These are phyloP conservation scores for Parastagonospora avenae DNA, from an alignment of 2,329 filamentous ascomycete genomes.

Conservation along the genomic window DNA sequence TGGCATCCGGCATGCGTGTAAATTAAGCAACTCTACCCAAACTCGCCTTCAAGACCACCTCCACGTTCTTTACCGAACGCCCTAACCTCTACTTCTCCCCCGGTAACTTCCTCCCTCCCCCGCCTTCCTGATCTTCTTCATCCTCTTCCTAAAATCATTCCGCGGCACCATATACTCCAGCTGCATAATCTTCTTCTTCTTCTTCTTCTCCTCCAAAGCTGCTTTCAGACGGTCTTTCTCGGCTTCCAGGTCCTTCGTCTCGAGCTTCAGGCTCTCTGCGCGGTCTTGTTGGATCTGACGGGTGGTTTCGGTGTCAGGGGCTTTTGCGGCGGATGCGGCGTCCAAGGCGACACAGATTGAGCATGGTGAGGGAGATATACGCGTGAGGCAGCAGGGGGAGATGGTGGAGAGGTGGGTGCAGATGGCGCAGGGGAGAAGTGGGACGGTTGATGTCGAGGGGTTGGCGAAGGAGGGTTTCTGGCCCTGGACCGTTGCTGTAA, in stretches of 20 bases:
- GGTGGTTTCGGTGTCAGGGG: neutral
- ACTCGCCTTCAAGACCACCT: neutral
- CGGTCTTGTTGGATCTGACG: neutral
- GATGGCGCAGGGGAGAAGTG: no score
- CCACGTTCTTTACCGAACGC: neutral
- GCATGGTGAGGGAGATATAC: neutral
- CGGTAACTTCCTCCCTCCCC: neutral
- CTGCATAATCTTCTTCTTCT: neutral
- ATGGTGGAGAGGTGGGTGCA: no score
- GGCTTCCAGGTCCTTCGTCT: neutral
- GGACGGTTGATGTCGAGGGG: no score
- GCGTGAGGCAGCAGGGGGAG: neutral
- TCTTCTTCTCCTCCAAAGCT: neutral
- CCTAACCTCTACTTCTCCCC: neutral
- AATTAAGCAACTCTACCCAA: no score
- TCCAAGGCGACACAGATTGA: neutral
- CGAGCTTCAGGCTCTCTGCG: neutral
- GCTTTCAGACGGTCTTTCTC: neutral
- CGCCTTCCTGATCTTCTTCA: neutral
- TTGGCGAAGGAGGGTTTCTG: no score
- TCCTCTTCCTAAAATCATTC: neutral
- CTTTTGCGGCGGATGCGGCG: no score
- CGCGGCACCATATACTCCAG: neutral
- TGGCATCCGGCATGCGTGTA: no score
- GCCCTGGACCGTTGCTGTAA: no score